Evolutionary conservation across 2,329 filamentous ascomycete species (phyloP).

Genomic region (Eurotiales sp.): DNA sequence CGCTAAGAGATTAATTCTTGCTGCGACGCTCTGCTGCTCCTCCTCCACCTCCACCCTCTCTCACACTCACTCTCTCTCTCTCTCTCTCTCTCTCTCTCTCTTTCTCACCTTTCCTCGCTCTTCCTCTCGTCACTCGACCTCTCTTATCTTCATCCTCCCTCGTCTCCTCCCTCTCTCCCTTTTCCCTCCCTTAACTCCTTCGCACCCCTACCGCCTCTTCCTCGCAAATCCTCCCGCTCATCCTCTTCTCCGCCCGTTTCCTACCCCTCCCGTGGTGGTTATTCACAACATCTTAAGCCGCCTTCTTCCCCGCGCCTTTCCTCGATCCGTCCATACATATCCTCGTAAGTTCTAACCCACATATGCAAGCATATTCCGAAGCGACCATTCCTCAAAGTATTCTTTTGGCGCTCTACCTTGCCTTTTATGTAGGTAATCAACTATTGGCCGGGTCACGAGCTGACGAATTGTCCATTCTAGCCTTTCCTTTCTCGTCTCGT

Average conservation of each 20-base stretch:
- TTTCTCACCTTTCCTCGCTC: constrained; percentile 13
- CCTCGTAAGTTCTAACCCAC: constrained; percentile 15
- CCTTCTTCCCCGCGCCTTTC: constrained; percentile 5
- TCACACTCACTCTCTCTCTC: constrained; percentile 18
- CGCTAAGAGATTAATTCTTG: not conserved
- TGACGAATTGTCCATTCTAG: not conserved
- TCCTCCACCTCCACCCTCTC: constrained; percentile 10
- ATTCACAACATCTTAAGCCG: constrained; percentile 12
- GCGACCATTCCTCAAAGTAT: too few relatives aligned
- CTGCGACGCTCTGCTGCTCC: not conserved
- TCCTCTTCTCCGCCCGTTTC: constrained; percentile 18
- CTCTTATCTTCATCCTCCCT: constrained; percentile 18
- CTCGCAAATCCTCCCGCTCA: constrained; percentile 19
- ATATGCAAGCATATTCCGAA: too few relatives aligned
- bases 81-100: constrained; percentile 19
- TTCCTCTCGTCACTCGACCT: constrained; percentile 18
- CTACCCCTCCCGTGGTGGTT: constrained; percentile 19
- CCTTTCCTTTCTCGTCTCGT: not conserved
- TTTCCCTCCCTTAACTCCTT: constrained; percentile 20
- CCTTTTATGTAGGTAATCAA: not conserved
- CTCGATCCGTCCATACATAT: constrained; percentile 5
- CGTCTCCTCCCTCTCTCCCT: constrained; percentile 19
- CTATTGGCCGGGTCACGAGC: not conserved
- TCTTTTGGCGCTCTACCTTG: too few relatives aligned
- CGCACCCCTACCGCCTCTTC: constrained; percentile 14